Percentiles rank a stretch among this genome's conserved stretches.
Conservation (phyloP, 441 rosid species). For the Gossypium aridum region DNA sequence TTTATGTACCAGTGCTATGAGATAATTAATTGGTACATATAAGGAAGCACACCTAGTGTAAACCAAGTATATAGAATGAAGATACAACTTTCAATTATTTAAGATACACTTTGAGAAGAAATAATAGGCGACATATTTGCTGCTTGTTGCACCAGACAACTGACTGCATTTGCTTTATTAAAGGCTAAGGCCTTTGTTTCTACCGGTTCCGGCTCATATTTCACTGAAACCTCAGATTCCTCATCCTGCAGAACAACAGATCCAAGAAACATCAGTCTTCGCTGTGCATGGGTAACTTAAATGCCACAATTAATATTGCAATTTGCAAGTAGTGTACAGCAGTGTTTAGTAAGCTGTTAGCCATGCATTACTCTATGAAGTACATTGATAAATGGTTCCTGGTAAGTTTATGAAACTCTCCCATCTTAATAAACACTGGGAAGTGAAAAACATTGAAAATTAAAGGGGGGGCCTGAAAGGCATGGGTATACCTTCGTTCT, state of each 20-base stretch:
- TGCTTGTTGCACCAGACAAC: not conserved
- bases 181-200: not conserved
- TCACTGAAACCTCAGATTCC: conserved; percentile 31
- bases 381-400: not conserved
- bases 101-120: not conserved
- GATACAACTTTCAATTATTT: not conserved
- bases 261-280: not conserved
- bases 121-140: not conserved
- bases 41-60: not conserved
- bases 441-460: not conserved
- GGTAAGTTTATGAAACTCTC: not conserved
- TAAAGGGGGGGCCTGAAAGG: not conserved
- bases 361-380: not conserved
- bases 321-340: not conserved
- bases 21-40: not conserved
- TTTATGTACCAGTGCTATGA: not conserved
- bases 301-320: not conserved
- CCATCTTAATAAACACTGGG: not conserved
- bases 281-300: not conserved
- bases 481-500: conserved; percentile 31
- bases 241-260: conserved; percentile 25
- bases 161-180: not conserved
- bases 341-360: not conserved
- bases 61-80: not conserved
- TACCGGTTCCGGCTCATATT: not conserved